These are phyloP conservation scores for Arthrobotrys entomopaga DNA, from an alignment of 2,329 filamentous ascomycete genomes.

Conservation along the genomic window DNA sequence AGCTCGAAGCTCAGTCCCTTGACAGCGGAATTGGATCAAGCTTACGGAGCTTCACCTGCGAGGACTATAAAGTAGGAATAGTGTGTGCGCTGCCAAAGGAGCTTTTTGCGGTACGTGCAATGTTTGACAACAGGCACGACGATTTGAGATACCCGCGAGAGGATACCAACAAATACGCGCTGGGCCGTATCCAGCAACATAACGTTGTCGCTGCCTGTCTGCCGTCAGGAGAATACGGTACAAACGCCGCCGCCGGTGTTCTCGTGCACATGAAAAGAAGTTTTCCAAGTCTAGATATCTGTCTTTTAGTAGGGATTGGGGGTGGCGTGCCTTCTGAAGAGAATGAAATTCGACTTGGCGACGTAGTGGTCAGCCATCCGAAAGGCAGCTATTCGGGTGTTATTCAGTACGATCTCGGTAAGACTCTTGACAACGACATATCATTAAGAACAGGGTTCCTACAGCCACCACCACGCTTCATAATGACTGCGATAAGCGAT, in stretches of 20 bases:
- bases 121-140: constrained; percentile 31
- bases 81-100: constrained; percentile 39
- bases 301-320: constrained; percentile 39
- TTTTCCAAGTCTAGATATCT: constrained; percentile 15
- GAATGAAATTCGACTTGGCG: constrained; percentile 35
- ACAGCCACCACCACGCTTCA: constrained; percentile 17
- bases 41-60: constrained; percentile 1
- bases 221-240: constrained; percentile 38
- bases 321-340: constrained; percentile 25
- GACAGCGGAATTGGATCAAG: constrained; percentile 41
- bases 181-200: constrained; percentile 30
- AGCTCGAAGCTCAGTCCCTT: neutral
- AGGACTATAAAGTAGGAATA: constrained; percentile 35
- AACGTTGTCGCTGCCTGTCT: constrained; percentile 36
- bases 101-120: constrained; percentile 27
- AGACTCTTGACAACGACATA: constrained; percentile 6
- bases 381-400: constrained; percentile 20
- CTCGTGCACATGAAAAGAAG: constrained; percentile 25
- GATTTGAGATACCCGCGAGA: neutral
- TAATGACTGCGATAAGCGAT: constrained; percentile 23
- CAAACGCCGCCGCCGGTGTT: constrained; percentile 15
- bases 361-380: constrained; percentile 36
- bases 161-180: constrained; percentile 38
- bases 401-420: constrained; percentile 43
- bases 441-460: constrained; percentile 16